Base-by-base conservation (phyloP, 805 yeast genomes). In the Ogataea polymorpha region DNA sequence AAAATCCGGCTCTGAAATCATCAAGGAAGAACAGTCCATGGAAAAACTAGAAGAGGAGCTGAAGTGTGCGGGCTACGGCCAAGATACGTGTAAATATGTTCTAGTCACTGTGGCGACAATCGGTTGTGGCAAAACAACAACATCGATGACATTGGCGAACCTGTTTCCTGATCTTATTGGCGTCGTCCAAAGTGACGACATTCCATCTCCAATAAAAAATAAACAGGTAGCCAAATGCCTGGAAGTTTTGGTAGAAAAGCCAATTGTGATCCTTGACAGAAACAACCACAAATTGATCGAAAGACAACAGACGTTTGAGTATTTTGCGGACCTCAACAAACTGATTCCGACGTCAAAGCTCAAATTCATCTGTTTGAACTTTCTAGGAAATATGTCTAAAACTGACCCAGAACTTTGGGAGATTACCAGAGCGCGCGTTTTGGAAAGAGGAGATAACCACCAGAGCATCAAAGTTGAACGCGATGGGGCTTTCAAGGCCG, bases 71-170 rank as follows among this genome's bases (percentile, higher is more conserved):
- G 44, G 44, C n/a, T 46, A 46, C 28, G 67, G 63, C 20, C 59
- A 63, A 4, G 67, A 65, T 26, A 42, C 61, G 2, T 66, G 70
- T 4, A 81, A 80, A 50, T 83, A 77, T 56, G 73, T 86, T 0
- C 54, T 93, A 3, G 75, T 88, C 1, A 91, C 98, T 0, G 78
- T 90, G 3, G 89, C 97, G 0, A 88, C 96, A 0, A 76, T 91
- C 38, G 98, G 98, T 0, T 87, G 96, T 62, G 99, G 99, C 6
- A 93, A 93, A 58, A 89, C 97, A 0, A 88, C 97, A 0, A 75
- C 86, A 0, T 77, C 86, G 5, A 58, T 77, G 25, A 80, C 90
- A 0, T 65, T 93, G 29, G 46, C 54, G 0, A 55, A 69, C 8
- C 59, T 90, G 8, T 80, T 68, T 41, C 80, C 82, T 1, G 56